These are phyloP conservation scores for Metschnikowia lochheadii DNA, from an alignment of 805 yeast species.

Conservation along the genomic window DNA sequence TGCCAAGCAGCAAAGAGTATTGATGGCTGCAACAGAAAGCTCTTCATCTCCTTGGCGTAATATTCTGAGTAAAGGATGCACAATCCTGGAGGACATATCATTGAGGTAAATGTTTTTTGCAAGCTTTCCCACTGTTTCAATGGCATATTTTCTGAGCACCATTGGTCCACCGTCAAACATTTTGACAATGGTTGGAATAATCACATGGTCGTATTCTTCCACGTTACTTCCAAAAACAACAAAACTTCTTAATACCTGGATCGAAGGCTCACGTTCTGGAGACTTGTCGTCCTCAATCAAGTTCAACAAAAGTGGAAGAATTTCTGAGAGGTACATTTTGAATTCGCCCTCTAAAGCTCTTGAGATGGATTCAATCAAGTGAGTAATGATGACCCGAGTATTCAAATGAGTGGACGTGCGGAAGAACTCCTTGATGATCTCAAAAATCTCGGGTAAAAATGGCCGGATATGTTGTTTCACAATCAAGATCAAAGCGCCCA, in stretches of 20 bases:
- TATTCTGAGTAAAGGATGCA: slow-evolving; percentile 80
- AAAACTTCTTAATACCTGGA: slow-evolving; percentile 75
- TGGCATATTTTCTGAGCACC: slow-evolving; percentile 63
- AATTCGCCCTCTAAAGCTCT: slow-evolving; percentile 89
- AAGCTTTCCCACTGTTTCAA: slow-evolving; percentile 77
- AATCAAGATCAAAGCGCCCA: slow-evolving; percentile 71
- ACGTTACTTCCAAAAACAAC: slow-evolving; percentile 83
- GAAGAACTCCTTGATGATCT: slow-evolving; percentile 72
- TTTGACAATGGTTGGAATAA: slow-evolving; percentile 80
- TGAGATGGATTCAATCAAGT: slow-evolving; percentile 78
- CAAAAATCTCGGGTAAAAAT: slow-evolving; percentile 69
- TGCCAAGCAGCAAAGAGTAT: slow-evolving; percentile 71
- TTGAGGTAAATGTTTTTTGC: slow-evolving; percentile 67
- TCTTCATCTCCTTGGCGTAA: slow-evolving; percentile 54
- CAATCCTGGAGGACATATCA: slow-evolving; percentile 86
- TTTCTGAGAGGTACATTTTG: slow-evolving; percentile 73
- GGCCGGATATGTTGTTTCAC: slow-evolving; percentile 91
- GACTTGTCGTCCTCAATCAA: slow-evolving; percentile 73
- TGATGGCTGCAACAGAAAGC: slow-evolving; percentile 61
- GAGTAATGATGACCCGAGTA: slow-evolving; percentile 74
- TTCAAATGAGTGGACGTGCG: slow-evolving; percentile 39
- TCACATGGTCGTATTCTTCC: slow-evolving; percentile 82
- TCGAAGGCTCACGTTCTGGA: slow-evolving; percentile 54
- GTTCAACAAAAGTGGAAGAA: slow-evolving; percentile 70
- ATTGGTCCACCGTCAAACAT: slow-evolving; percentile 71